Percentiles rank a stretch among this genome's conserved stretches.
phyloP scores from a whole-genome alignment of 805 yeast species.

The Saccharomycopsis malanga region DNA sequence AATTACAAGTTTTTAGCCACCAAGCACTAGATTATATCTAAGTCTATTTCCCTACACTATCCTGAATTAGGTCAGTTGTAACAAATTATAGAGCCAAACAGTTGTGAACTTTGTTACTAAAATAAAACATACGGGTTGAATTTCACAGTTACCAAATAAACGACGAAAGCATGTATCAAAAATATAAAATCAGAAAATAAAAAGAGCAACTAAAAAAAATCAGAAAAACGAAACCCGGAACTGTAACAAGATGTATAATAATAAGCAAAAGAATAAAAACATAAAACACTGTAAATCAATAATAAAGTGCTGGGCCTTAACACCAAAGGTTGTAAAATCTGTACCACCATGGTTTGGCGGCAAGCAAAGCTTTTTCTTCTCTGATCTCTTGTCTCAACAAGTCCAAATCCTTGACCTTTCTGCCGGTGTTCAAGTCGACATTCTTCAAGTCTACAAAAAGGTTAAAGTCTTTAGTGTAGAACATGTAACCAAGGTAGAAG shows the following conservation, averaged over 20 bases:
- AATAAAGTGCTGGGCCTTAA: conserved; percentile 27
- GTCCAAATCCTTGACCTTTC: conserved; percentile 50
- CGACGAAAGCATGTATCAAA: not conserved
- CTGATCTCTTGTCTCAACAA: conserved; percentile 42
- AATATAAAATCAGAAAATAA: too few relatives aligned
- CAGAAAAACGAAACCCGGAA: not conserved
- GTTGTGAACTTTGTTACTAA: too few relatives aligned
- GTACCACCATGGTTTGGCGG: conserved; percentile 40
- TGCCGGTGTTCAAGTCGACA: conserved; percentile 56
- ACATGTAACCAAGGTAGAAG: conserved; percentile 47
- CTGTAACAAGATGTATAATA: not conserved
- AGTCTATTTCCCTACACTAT: too few relatives aligned
- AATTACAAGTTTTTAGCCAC: too few relatives aligned
- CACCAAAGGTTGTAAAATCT: conserved; percentile 42
- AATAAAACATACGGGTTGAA: too few relatives aligned
- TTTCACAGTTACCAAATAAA: not conserved
- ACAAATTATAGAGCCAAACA: too few relatives aligned
- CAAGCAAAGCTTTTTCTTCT: conserved; percentile 39
- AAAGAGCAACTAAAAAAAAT: too few relatives aligned
- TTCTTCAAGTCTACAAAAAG: conserved; percentile 39
- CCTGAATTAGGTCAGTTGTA: too few relatives aligned
- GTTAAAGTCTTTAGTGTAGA: conserved; percentile 35
- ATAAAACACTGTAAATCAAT: not conserved
- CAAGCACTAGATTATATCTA: too few relatives aligned
- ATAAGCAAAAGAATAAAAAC: too few relatives aligned